A percentile compares a stretch with the other conserved stretches of the same genome.
Evolutionary conservation across 2,329 filamentous ascomycete species (phyloP).

Genomic region (Fusarium staphyleae): DNA sequence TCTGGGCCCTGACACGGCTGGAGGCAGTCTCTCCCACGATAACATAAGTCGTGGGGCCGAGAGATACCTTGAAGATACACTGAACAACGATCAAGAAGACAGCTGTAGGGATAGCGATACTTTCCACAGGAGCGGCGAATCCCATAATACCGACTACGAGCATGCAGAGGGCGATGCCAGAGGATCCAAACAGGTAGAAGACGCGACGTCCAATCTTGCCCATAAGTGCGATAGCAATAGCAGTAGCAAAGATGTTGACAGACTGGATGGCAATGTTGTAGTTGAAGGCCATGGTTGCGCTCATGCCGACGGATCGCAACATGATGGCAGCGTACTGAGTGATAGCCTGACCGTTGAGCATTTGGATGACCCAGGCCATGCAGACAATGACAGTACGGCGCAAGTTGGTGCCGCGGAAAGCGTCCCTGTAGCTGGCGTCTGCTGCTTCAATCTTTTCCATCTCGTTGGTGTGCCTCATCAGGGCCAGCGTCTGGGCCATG

Average conservation of each 20-base stretch:
- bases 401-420: constrained; percentile 55
- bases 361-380: constrained; percentile 46
- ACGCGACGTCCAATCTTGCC: constrained; percentile 49
- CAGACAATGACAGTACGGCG: constrained; percentile 49
- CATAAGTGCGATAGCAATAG: constrained; percentile 50
- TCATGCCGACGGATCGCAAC: constrained; percentile 59
- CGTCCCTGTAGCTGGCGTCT: constrained; percentile 57
- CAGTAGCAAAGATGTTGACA: constrained; percentile 52
- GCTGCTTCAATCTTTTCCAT: constrained; percentile 50
- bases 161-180: constrained; percentile 49
- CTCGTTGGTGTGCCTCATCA: constrained; percentile 53
- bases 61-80: constrained; percentile 55
- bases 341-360: constrained; percentile 54
- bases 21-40: constrained; percentile 67
- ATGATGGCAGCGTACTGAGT: constrained; percentile 61
- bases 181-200: constrained; percentile 51
- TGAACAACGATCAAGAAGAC: constrained; percentile 55
- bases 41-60: constrained; percentile 75
- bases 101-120: constrained; percentile 40
- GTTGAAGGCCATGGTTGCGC: constrained; percentile 51
- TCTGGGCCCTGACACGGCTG: constrained; percentile 55
- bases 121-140: constrained; percentile 38
- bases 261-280: constrained; percentile 58
- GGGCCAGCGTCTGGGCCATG: constrained; percentile 48
- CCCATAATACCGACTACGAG: constrained; percentile 52